These are phyloP conservation scores for Fusarium hainanense DNA, from an alignment of 2,329 filamentous ascomycete species.

Conservation along the genomic window DNA sequence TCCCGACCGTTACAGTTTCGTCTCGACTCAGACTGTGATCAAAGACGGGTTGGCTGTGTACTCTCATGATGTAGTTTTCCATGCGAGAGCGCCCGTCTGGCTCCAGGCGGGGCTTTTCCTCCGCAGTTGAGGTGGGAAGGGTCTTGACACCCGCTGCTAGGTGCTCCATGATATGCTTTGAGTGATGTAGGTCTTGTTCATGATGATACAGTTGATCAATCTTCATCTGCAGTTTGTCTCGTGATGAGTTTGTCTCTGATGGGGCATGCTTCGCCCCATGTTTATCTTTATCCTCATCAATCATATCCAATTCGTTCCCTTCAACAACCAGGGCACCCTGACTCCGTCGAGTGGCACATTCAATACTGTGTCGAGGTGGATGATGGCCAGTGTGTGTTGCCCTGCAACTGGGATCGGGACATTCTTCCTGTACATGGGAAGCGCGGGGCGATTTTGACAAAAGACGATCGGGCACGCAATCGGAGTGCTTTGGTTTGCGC, in stretches of 20 bases:
- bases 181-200: conserved; percentile 49
- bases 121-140: neutral
- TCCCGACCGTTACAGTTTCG: conserved; percentile 9
- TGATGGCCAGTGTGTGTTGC: conserved; percentile 44
- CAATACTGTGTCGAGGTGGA: conserved; percentile 50
- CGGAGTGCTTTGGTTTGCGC: conserved; percentile 42
- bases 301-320: conserved; percentile 7
- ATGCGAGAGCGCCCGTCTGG: conserved; percentile 7
- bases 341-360: conserved; percentile 42
- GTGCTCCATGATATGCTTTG: conserved; percentile 52
- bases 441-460: conserved; percentile 17
- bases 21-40: conserved; percentile 32
- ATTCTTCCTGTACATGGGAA: conserved; percentile 32
- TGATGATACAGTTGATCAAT: conserved; percentile 50
- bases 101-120: conserved; percentile 2
- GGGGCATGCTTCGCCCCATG: conserved; percentile 1
- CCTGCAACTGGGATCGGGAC: conserved; percentile 47
- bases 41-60: neutral
- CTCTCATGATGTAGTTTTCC: neutral
- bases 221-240: conserved; percentile 37
- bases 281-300: conserved; percentile 13
- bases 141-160: conserved; percentile 42
- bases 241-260: conserved; percentile 1
- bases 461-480: conserved; percentile 46
- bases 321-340: neutral